These are phyloP conservation scores for Penicillium sclerotigenum DNA, from an alignment of 2,329 filamentous ascomycete genomes.

Conservation along the genomic window DNA sequence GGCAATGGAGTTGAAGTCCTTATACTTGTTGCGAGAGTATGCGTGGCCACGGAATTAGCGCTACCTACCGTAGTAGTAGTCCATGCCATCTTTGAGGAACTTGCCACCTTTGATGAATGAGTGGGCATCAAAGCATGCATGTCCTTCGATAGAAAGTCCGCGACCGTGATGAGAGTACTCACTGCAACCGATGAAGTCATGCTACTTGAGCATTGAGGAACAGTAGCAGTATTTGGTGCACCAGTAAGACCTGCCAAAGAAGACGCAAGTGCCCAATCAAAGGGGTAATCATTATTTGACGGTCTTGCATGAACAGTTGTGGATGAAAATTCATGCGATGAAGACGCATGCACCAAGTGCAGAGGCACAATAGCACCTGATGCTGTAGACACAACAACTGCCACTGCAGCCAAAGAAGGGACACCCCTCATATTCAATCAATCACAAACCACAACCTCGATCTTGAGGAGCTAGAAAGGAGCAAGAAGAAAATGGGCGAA, in stretches of 20 bases:
- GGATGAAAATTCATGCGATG: neutral
- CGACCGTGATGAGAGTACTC: neutral
- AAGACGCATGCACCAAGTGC: neutral
- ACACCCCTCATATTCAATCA: slow-evolving; percentile 18
- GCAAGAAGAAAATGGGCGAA: neutral
- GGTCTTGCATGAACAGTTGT: too few species aligned
- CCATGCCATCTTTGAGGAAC: neutral
- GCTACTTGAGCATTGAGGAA: neutral
- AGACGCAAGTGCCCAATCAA: slow-evolving; percentile 1
- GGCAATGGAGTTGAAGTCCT: neutral
- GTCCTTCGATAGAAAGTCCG: too few species aligned
- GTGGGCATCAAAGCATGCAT: neutral
- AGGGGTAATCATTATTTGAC: neutral
- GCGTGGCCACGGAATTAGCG: too few species aligned
- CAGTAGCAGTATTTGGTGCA: neutral
- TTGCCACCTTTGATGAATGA: neutral
- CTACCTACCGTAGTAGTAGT: neutral
- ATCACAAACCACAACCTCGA: slow-evolving; percentile 5
- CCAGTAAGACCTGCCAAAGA: neutral
- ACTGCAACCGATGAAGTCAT: neutral
- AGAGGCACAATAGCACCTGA: slow-evolving; percentile 18
- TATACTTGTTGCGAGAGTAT: neutral
- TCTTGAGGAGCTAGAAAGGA: slow-evolving; percentile 1
- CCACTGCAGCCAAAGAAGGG: slow-evolving; percentile 12
- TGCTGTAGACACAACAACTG: slow-evolving; percentile 6